phyloP scores from a whole-genome alignment of 2,329 filamentous ascomycete genomes.

The Fusarium oligoseptatum region DNA sequence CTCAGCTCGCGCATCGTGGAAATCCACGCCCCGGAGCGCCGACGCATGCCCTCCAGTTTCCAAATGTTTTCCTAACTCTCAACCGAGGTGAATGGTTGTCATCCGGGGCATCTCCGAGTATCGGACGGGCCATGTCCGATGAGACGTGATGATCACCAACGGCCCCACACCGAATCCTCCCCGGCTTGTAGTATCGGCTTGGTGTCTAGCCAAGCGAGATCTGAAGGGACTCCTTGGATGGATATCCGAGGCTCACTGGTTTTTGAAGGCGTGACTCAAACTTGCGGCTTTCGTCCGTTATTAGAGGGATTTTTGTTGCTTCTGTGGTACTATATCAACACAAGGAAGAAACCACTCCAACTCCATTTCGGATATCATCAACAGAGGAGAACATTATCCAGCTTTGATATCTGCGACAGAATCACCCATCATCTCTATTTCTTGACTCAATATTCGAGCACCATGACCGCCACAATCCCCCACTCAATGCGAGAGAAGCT shows the following conservation, averaged over 20 bases:
- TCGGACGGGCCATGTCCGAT: constrained; percentile 15
- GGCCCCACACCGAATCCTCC: constrained; percentile 28
- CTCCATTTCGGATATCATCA: neutral
- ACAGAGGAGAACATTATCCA: neutral
- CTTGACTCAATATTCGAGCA: neutral
- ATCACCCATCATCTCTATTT: neutral
- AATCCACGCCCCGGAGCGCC: neutral
- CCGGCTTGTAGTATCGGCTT: constrained; percentile 9
- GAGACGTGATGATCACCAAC: neutral
- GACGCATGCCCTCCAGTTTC: neutral
- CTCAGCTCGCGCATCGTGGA: neutral
- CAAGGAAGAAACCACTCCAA: neutral
- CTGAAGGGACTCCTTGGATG: neutral
- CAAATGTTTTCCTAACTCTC: neutral
- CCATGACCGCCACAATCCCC: constrained; percentile 39
- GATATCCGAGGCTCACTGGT: neutral
- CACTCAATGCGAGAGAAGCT: constrained; percentile 47
- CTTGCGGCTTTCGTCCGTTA: neutral
- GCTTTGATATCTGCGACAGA: no score
- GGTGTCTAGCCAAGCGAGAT: neutral
- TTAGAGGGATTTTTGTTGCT: neutral
- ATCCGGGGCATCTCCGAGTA: neutral
- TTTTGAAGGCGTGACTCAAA: neutral
- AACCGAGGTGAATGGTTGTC: neutral
- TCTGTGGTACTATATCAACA: constrained; percentile 21